Evolutionary conservation across 805 yeast genomes (phyloP), one percentile per base, ranked within the genome.

Genomic region (Pichia deserticola): DNA sequence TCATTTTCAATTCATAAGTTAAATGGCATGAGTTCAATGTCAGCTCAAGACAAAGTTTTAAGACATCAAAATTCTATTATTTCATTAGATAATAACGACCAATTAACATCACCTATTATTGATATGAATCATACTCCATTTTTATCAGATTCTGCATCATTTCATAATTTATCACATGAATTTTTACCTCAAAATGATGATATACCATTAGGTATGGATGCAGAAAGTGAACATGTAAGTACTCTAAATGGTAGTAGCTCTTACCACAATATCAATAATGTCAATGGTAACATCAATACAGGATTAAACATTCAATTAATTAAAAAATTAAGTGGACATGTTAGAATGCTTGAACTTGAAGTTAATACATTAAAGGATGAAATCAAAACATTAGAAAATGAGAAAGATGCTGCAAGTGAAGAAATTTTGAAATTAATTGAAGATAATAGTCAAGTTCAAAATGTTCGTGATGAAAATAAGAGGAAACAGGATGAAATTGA

Each of bases 281-380:
- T 53, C 9, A 53, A 51, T n/a, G 49, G 49, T 20, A 60, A 58
- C 15, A 57, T 53, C 7, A 52, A 51, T n/a, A 50, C 48, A 7
- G 57, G 56, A 7, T 52, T 60, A 12, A 66, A 67, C 48, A 74
- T 83, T 41, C 96, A 86, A 60, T 63, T 87, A 47, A 77, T 87
- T 44, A 81, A 84, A 53, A 86, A 84, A 58, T 74, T 93, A 73
- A 81, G 90, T 42, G 69, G 86, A 0, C 87, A 82, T 45, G 80
- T 92, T 20, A 76, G 96, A 51, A 75, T 90, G 49, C 70, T 92
- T 39, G 96, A 92, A 62, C 77, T 85, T 30, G 97, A 93, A 60
- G 64, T 89, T 13, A 66, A 78, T 40, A 75, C 86, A 0, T 67
- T 82, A 46, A 77, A 73, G 54, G 89, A 84, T 42, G 89, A 86